A percentile compares a stretch with the other conserved stretches of the same genome.
Evolutionary conservation across 2,329 filamentous ascomycete genomes (phyloP).

Genomic region (Zarea fungicola): DNA sequence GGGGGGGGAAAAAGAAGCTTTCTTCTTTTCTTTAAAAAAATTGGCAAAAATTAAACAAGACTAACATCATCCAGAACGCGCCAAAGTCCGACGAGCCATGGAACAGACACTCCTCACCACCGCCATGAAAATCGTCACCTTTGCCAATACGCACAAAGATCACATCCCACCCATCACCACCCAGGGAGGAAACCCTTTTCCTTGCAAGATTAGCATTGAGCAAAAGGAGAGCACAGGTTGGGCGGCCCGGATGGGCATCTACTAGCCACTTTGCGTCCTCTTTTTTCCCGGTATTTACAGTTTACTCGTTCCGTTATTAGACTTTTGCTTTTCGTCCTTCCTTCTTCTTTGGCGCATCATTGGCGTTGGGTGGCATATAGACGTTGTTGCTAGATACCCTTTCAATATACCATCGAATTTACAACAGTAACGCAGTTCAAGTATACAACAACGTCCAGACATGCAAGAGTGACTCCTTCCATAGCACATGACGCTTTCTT

Average conservation of each 20-base stretch:
- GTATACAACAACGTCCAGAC: not conserved
- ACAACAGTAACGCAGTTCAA: too few species aligned
- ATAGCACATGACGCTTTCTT: too few species aligned
- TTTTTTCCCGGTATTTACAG: not conserved
- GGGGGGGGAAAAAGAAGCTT: not conserved
- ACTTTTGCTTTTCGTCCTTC: not conserved
- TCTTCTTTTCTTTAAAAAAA: conserved; percentile 1
- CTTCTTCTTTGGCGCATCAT: too few species aligned
- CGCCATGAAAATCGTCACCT: conserved; percentile 82
- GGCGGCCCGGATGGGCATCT: conserved; percentile 74
- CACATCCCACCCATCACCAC: conserved; percentile 97
- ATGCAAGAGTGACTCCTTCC: too few species aligned
- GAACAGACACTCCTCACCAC: conserved; percentile 82
- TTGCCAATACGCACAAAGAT: conserved; percentile 83
- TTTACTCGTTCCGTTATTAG: not conserved
- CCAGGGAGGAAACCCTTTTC: conserved; percentile 89
- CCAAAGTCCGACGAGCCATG: conserved; percentile 86
- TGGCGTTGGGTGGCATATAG: conserved; percentile 8
- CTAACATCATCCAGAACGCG: conserved; percentile 55
- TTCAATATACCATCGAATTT: not conserved
- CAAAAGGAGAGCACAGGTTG: conserved; percentile 69
- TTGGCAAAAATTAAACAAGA: not conserved
- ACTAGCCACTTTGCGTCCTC: conserved; percentile 34
- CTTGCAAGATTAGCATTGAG: conserved; percentile 87
- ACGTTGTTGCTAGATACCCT: conserved; percentile 5